Percentiles rank a stretch among this genome's conserved stretches.
Evolutionary conservation across 352 stramenopile genomes (phyloP).

Genomic region (Phytophthora rubi): DNA sequence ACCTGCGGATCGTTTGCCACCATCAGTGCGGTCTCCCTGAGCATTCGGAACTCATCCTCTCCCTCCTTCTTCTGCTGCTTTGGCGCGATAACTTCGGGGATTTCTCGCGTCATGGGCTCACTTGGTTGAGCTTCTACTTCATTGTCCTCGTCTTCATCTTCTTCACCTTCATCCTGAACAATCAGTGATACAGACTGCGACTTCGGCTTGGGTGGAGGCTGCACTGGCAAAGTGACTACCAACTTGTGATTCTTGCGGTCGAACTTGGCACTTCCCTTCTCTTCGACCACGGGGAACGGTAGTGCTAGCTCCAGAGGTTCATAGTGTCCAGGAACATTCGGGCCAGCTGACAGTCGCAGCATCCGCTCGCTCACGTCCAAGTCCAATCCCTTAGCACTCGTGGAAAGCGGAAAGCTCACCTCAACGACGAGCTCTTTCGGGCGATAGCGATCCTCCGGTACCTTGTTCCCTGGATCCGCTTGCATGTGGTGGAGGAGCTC

Average conservation of each 20-base stretch:
- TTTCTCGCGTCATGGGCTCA: neutral
- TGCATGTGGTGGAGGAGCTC: constrained; percentile 83
- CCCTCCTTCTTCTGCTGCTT: constrained; percentile 10
- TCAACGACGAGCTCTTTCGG: constrained; percentile 75
- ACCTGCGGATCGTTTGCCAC: constrained; percentile 66
- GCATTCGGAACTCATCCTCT: constrained; percentile 61
- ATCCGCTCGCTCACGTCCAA: constrained; percentile 69
- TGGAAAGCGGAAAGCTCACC: constrained; percentile 62
- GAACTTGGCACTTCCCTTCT: constrained; percentile 82
- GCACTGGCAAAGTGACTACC: constrained; percentile 82
- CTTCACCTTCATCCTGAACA: constrained; percentile 49
- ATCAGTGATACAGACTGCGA: constrained; percentile 35
- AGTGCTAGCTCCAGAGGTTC: constrained; percentile 61
- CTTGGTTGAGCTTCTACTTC: neutral
- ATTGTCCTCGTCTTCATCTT: constrained; percentile 25
- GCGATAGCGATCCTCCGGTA: constrained; percentile 42
- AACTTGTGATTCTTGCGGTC: constrained; percentile 81
- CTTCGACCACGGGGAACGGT: constrained; percentile 80
- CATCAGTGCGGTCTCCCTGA: constrained; percentile 73
- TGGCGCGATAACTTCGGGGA: neutral
- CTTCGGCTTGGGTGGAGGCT: constrained; percentile 49
- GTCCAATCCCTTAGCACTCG: constrained; percentile 63
- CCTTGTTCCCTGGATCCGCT: constrained; percentile 42
- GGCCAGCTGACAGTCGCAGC: constrained; percentile 44
- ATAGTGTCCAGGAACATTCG: constrained; percentile 40